Evolutionary conservation across 78 protist species (phyloP), one percentile per base, ranked within the genome.

Genomic region (Salpingoeca rosetta): DNA sequence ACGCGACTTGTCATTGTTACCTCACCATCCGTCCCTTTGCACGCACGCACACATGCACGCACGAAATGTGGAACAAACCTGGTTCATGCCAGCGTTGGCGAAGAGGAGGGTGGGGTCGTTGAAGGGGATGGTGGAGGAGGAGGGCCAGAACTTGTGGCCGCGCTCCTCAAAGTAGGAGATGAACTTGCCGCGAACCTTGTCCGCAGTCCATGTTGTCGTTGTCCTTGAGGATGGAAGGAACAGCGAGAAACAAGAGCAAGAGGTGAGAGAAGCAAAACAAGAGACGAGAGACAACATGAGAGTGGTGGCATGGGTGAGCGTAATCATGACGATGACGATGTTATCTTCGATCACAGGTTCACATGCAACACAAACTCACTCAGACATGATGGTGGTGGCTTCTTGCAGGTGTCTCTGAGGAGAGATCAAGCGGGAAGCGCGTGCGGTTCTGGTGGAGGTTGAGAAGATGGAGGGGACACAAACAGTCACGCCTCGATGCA

Each of bases 31-130:
- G n/a, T n/a, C n/a, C n/a, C n/a, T n/a, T n/a, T n/a, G n/a, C n/a
- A n/a, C n/a, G n/a, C n/a, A n/a, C n/a, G n/a, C n/a, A n/a, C n/a
- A 76, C 41, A 85, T 2, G 44, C 36, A 35, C 36, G 76, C 1
- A 78, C 11, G 88, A 90, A 44, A 38, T 11, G 17, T 3, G 44
- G 24, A 2, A 43, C 79, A 35, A 11, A 88, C 90, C 92, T 96
- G 99, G 90, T 95, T 95, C 99, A 98, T 98, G 74, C 99, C 99
- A 31, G 99, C 98, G 90, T 98, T 98, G 83, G 95, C 85, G 82
- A 98, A 98, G 75, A 97, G 92, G 43, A 98, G 93, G 3, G 99
- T 98, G 65, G 97, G 97, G 87, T 98, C 99, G 1, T 95, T 94
- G 83, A 76, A 86, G 44, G 99, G 99, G 26, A 98, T 94, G 25